Base-by-base conservation (phyloP, 2,329 filamentous ascomycete species). In the Fusarium pseudonygamai region DNA sequence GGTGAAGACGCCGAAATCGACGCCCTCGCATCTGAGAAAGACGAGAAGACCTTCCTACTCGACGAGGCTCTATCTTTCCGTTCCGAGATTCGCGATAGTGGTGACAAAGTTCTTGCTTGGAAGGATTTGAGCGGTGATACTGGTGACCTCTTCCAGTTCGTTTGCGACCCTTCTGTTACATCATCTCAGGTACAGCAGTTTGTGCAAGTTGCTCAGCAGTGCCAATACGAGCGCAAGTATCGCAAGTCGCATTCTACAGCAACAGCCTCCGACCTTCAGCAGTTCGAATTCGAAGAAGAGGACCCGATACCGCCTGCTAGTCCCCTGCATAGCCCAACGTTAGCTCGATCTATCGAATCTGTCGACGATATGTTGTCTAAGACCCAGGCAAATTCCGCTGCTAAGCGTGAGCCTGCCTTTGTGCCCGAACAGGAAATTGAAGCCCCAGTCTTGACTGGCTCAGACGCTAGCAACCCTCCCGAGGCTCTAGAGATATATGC, bases 151-250 rank as follows among this genome's bases (percentile, higher is more conserved):
- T 99, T 94, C 87, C 96, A 99, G 82, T 99, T 98, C 80, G 93
- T 99, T 73, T 98, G 95, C 85, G 96, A 98, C 83, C 82, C 87
- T 43, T 91, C 91, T 18, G 89, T 93, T 46, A 86, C 91, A 34
- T 85, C 90, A 6, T 87, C 90, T 53, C 93, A 95, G 76, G 92
- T 96, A 30, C 88, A 92, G 50, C 90, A 92, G 22, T 98, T 99
- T 81, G 91, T 96, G 79, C 87, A 92, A 60, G 91, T 94, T 60
- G 93, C 96, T 13, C 89, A 93, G 65, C 92, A 98, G 89, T 98
- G 96, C 81, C 96, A 99, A 83, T 99, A 97, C 92, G 96, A 99
- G 85, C 90, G 96, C 79, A 98, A 97, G 82, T 97, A 96, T 82
- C 90, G 94, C 72, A 93, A 92, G 79, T 92, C 90, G 43, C 89